These are phyloP conservation scores for Yamadazyma kanchanaburiensis DNA, from an alignment of 1,139 yeast genomes.

Conservation along the genomic window DNA sequence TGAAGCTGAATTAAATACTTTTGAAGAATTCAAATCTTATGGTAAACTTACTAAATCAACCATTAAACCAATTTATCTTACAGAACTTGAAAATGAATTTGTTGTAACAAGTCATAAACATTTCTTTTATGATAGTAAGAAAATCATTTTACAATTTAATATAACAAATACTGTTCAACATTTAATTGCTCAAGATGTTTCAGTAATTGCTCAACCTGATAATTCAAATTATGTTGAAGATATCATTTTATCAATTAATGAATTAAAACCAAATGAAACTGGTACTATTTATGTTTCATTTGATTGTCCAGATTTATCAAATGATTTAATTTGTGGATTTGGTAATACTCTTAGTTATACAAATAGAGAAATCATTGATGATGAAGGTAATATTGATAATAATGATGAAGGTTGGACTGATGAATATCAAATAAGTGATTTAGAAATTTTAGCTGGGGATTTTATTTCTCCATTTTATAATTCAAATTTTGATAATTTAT, in stretches of 20 bases:
- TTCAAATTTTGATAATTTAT: slow-evolving; percentile 70
- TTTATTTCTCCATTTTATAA: slow-evolving; percentile 75
- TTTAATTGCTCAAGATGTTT: slow-evolving; percentile 72
- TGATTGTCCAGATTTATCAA: slow-evolving; percentile 47
- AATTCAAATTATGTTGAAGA: slow-evolving; percentile 61
- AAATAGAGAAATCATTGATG: slow-evolving; percentile 78
- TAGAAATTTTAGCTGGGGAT: slow-evolving; percentile 77
- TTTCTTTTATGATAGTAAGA: slow-evolving; percentile 59
- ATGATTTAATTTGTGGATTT: slow-evolving; percentile 43
- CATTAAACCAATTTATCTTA: slow-evolving; percentile 55
- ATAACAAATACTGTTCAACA: slow-evolving; percentile 83
- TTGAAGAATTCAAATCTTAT: slow-evolving; percentile 67
- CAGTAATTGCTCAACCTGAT: slow-evolving; percentile 70
- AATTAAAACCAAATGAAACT: slow-evolving; percentile 64
- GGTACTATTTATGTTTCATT: slow-evolving; percentile 82
- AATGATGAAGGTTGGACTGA: slow-evolving; percentile 89
- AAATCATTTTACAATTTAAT: slow-evolving; percentile 81
- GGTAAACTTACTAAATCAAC: slow-evolving; percentile 80
- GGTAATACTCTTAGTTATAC: slow-evolving; percentile 71
- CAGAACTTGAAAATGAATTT: slow-evolving; percentile 93
- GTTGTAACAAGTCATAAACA: slow-evolving; percentile 85
- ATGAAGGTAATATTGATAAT: slow-evolving; percentile 65
- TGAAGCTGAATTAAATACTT: slow-evolving; percentile 60
- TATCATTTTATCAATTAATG: slow-evolving; percentile 70
- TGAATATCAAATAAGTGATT: slow-evolving; percentile 85